Percentiles rank a stretch among this genome's conserved stretches.
Conservation (phyloP, 768 basidiomycete genomes). For the Coprinellus micaceus region DNA sequence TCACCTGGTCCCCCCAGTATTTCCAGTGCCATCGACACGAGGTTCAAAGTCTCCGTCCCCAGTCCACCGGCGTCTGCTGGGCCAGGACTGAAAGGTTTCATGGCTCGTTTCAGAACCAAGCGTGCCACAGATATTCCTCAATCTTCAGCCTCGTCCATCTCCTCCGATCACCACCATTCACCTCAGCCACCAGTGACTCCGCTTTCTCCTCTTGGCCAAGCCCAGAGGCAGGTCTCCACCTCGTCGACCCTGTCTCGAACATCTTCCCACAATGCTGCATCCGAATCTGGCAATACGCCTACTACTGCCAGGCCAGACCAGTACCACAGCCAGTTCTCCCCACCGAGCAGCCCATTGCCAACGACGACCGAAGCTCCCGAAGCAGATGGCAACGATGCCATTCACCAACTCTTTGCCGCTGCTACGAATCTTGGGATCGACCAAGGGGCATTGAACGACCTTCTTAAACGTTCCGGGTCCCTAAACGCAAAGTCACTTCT, state of each 20-base stretch:
- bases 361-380: slow-evolving; percentile 11
- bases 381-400: slow-evolving; percentile 40
- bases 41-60: slow-evolving; percentile 52
- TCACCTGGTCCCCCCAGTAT: slow-evolving; percentile 30
- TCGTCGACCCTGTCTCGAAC: slow-evolving; percentile 6
- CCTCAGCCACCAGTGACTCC: slow-evolving; percentile 29
- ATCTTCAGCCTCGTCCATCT: slow-evolving; percentile 16
- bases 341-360: slow-evolving; percentile 13
- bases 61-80: slow-evolving; percentile 69
- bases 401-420: slow-evolving; percentile 73
- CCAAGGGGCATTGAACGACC: slow-evolving; percentile 62
- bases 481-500: slow-evolving; percentile 28
- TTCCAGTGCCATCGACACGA: slow-evolving; percentile 49
- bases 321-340: slow-evolving; percentile 3
- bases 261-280: slow-evolving; percentile 15
- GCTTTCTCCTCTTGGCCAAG: slow-evolving; percentile 7
- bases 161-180: slow-evolving; percentile 24
- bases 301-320: slow-evolving; percentile 12
- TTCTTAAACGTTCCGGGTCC: slow-evolving; percentile 70
- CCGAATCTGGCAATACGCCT: slow-evolving; percentile 13
- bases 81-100: slow-evolving; percentile 76
- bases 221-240: slow-evolving; percentile 9
- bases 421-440: slow-evolving; percentile 74
- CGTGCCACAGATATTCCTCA: slow-evolving; percentile 28
- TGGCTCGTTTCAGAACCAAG: slow-evolving; percentile 69